phyloP scores from a whole-genome alignment of 805 yeast species.

The Candida piceae region DNA sequence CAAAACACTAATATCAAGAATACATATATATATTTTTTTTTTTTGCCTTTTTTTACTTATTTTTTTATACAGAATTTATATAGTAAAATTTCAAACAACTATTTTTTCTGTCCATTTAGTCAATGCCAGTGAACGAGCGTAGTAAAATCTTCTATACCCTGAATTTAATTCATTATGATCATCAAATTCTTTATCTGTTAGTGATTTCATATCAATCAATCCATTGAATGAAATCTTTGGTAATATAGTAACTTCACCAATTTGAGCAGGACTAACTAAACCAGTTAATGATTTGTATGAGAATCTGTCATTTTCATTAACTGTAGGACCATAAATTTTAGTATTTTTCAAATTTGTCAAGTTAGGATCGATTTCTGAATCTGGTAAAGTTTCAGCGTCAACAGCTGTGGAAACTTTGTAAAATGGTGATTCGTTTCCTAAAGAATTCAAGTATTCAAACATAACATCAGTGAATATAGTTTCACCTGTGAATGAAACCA shows the following conservation, averaged over 20 bases:
- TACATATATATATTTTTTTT: not conserved
- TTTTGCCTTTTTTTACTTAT: too few species aligned
- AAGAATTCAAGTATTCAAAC: constrained; percentile 17
- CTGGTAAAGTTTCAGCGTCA: not conserved
- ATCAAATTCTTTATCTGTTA: constrained; percentile 1
- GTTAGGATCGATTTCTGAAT: too few species aligned
- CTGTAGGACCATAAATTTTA: constrained; percentile 16
- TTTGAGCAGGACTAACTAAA: constrained; percentile 13
- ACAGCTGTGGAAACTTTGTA: too few species aligned
- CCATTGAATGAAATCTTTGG: constrained; percentile 19
- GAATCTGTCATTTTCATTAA: constrained; percentile 5
- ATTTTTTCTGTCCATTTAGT: constrained; percentile 8
- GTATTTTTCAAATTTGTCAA: too few species aligned
- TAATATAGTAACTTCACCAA: constrained; percentile 13
- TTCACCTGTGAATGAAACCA: constrained; percentile 17
- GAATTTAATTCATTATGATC: constrained; percentile 3
- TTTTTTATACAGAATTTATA: too few species aligned
- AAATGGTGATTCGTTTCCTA: constrained; percentile 5
- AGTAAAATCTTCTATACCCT: constrained; percentile 11
- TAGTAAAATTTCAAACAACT: too few species aligned
- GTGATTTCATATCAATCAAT: constrained; percentile 3
- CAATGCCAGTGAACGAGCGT: constrained; percentile 25
- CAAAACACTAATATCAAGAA: too few species aligned
- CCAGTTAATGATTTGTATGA: constrained; percentile 16
- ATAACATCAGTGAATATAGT: constrained; percentile 20